A percentile compares a stretch with the other conserved stretches of the same genome.
phyloP scores from a whole-genome alignment of 179 eudicot species.

The Pouteria campechiana region DNA sequence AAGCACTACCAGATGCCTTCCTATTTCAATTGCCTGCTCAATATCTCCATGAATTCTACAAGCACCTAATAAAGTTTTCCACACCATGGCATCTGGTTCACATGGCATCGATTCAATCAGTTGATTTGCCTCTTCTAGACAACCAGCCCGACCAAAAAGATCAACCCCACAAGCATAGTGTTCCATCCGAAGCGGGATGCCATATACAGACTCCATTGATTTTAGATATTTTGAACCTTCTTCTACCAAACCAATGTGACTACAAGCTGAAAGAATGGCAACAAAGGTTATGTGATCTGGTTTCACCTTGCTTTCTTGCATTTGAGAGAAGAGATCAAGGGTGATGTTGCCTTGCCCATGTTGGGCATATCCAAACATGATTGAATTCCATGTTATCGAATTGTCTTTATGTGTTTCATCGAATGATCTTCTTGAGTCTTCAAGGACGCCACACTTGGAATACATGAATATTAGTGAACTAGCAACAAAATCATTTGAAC shows the following conservation, averaged over 20 bases:
- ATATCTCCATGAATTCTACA: conserved; percentile 69
- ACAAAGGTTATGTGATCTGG: conserved; percentile 81
- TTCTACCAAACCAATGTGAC: conserved; percentile 76
- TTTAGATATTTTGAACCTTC: conserved; percentile 51
- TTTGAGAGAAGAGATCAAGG: conserved; percentile 50
- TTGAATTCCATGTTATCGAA: conserved; percentile 76
- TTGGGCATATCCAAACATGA: conserved; percentile 79
- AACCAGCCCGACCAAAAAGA: conserved; percentile 72
- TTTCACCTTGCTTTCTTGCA: conserved; percentile 33
- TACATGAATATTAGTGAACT: conserved; percentile 72
- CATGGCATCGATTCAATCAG: conserved; percentile 65
- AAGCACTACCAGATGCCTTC: conserved; percentile 38
- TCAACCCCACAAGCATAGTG: conserved; percentile 79
- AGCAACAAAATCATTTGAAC: conserved; percentile 54
- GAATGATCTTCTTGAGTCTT: conserved; percentile 58
- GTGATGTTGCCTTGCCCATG: conserved; percentile 65
- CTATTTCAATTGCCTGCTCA: conserved; percentile 45
- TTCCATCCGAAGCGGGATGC: conserved; percentile 66
- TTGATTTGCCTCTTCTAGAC: conserved; percentile 43
- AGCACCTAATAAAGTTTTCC: conserved; percentile 66
- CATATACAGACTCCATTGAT: conserved; percentile 54
- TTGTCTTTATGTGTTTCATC: conserved; percentile 47
- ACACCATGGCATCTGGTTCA: conserved; percentile 70
- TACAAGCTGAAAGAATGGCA: conserved; percentile 73
- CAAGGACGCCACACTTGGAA: conserved; percentile 73